phyloP scores from a whole-genome alignment of 768 basidiomycete genomes.

The Pleurotus tuber-regium region DNA sequence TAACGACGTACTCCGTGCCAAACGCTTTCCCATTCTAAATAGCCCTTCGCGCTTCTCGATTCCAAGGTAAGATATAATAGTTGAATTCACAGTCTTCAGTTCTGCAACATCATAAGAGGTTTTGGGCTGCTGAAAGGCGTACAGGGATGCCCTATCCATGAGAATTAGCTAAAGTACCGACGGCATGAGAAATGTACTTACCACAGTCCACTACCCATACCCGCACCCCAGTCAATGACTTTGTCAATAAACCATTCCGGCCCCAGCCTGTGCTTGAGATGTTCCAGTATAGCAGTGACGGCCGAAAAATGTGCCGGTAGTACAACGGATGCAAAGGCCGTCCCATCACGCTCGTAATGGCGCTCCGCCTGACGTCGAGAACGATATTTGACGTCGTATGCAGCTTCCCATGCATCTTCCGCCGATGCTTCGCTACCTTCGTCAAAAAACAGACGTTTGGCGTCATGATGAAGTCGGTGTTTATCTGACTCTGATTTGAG shows the following conservation, averaged over 20 bases:
- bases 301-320: constrained; percentile 85
- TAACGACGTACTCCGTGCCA: constrained; percentile 48
- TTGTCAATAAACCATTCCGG: constrained; percentile 54
- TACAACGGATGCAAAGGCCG: constrained; percentile 84
- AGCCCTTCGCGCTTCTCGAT: constrained; percentile 79
- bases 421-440: constrained; percentile 23
- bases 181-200: constrained; percentile 28
- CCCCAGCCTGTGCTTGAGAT: constrained; percentile 63
- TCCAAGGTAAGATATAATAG: constrained; percentile 61
- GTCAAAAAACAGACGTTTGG: constrained; percentile 63
- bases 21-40: constrained; percentile 59
- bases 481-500: constrained; percentile 59
- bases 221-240: constrained; percentile 84
- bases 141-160: constrained; percentile 57
- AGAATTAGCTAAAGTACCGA: constrained; percentile 6
- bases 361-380: constrained; percentile 54
- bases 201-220: constrained; percentile 84
- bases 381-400: constrained; percentile 59
- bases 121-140: constrained; percentile 53
- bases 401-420: constrained; percentile 47
- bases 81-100: constrained; percentile 43
- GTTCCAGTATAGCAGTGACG: constrained; percentile 69
- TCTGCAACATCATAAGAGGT: constrained; percentile 22
- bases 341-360: constrained; percentile 69
- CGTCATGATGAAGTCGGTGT: constrained; percentile 62